A percentile compares a stretch with the other conserved stretches of the same genome.
phyloP scores from a whole-genome alignment of 345 rosid genomes.

The Mallotus nudiflorus region DNA sequence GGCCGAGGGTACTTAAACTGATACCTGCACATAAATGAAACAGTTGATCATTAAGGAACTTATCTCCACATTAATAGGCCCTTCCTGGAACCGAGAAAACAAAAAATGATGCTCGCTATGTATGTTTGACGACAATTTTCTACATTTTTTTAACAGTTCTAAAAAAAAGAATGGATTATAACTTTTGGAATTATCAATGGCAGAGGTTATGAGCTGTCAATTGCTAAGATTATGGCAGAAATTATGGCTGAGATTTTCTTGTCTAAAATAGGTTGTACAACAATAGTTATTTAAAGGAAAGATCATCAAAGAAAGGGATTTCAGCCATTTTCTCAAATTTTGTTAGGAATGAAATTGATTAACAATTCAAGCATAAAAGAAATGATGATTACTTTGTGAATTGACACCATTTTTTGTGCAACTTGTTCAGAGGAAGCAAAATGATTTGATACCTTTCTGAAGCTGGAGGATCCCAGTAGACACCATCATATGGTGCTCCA shows the following conservation, averaged over 20 bases:
- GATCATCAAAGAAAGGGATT: too few species aligned
- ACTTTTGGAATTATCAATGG: too few species aligned
- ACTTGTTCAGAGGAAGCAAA: background rate
- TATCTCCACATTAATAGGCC: constrained; percentile 3
- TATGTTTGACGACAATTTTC: constrained; percentile 3
- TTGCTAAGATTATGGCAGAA: too few species aligned
- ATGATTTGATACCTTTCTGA: constrained; percentile 51
- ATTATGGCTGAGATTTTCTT: too few species aligned
- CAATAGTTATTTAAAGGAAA: too few species aligned
- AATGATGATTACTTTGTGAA: too few species aligned
- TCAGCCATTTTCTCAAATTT: too few species aligned
- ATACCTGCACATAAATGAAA: constrained; percentile 45
- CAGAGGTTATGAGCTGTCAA: too few species aligned
- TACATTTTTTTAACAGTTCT: background rate
- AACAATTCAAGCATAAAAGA: too few species aligned
- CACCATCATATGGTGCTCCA: constrained; percentile 79
- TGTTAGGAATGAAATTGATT: too few species aligned
- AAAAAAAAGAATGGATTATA: background rate
- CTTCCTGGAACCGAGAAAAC: constrained; percentile 9
- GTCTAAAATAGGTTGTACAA: too few species aligned
- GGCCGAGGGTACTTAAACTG: constrained; percentile 59
- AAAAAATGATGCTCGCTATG: constrained; percentile 7
- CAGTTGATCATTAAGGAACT: constrained; percentile 10
- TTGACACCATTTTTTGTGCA: background rate
- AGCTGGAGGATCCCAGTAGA: constrained; percentile 73